Evolutionary conservation across 2,329 filamentous ascomycete species (phyloP), one percentile per base, ranked within the genome.

Genomic region (Fusarium temperatum): DNA sequence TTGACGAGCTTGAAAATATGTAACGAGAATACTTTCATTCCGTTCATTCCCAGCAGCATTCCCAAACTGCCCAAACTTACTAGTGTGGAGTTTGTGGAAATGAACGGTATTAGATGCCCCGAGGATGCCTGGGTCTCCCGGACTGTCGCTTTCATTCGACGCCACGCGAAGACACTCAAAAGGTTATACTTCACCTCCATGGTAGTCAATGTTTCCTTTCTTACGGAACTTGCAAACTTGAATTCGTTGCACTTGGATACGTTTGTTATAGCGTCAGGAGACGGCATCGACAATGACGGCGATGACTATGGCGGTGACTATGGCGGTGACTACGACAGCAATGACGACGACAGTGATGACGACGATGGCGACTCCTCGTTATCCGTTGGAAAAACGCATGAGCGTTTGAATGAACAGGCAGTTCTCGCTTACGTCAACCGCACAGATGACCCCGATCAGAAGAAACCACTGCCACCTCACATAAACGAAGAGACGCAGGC

Each of bases 1-100:
- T 22, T 70, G 20, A 45, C 15, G 6, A 50, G 44, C 39, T 41
- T 70, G 41, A 55, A 28, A 20, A 12, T 70, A n/a, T 70, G 66
- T 4, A 55, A 20, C 20, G 54, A 69, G 36, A 14, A 35, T 10
- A 3, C 1, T 47, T 12, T 18, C 5, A 3, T 5, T 6, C 1
- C 17, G 15, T 28, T 8, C 22, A 18, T 7, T 1, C 6, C 48
- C 2, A 20, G 22, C 1, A 4, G 50, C 0, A 36, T 70, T 13
- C 54, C 59, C 8, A 61, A 38, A 6, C 28, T 70, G 1, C 41
- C 59, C 9, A 36, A 30, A 6, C 60, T 70, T 17, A 13, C 4
- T 7, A 48, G 59, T 42, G 26, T 70, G 18, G 54, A 70, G 11
- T 44, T 70, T 15, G 48, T 42, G 11, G 50, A 66, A 26, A 15